Base-by-base conservation (phyloP, 2,329 filamentous ascomycete species). In the Ceratocystis smalleyi region DNA sequence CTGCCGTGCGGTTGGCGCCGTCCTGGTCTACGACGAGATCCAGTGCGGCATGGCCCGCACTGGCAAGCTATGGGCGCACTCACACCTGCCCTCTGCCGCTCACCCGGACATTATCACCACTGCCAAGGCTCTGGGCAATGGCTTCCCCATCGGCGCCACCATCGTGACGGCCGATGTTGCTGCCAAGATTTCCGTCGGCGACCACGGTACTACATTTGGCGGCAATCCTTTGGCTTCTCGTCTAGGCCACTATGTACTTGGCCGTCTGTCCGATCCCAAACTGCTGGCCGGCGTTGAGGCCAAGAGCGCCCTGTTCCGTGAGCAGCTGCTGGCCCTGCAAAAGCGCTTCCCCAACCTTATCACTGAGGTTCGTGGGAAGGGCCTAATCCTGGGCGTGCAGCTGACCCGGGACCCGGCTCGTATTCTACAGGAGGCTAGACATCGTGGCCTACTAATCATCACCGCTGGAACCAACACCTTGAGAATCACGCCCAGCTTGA, bases 21-120 rank as follows among this genome's bases (percentile, higher is more conserved):
- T 97, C 2, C 78, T 99, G 65, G 88, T 96, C 72, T 92, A 94
- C 74, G 94, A 99, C 71, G 94, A 99, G 78, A 99, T 99, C 68
- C 94, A 99, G 76, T 96, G 91, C 74, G 94, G 94, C 63, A 79
- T 99, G 43, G 84, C 86, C 30, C 86, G 94, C 62, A 97, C 94
- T 1, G 94, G 94, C 43, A 81, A 79, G 12, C 81, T 99, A 70
- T 99, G 94, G 94, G 94, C 94, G 0, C 92, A 99, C 72, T 80
- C 80, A 10, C 78, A 80, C 65, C 80, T 94, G 27, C 87, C 89
- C 43, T 77, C 80, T 69, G 85, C 88, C 68, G 90, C 91, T 1
- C 94, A 99, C 72, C 94, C 94, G 5, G 94, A 99, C 71, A 86
- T 99, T 68, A 76, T 99, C 68, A 96, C 92, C 15, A 92, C 89